Evolutionary conservation across 257 asterid genomes (phyloP).

Genomic region (Solanum bulbocastanum): DNA sequence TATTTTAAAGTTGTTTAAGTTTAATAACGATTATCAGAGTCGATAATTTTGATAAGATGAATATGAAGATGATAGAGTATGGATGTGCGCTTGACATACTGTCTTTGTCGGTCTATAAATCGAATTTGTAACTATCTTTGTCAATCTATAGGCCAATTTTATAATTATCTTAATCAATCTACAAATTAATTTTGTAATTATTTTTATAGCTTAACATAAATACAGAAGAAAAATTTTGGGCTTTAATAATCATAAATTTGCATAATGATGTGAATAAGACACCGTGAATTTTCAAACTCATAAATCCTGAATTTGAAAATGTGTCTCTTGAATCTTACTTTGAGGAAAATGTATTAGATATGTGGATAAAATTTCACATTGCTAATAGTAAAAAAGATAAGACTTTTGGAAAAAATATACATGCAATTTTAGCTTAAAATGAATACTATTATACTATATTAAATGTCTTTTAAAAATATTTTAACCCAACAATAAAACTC

Average conservation of each 20-base stretch:
- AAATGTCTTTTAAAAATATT: too few relatives aligned
- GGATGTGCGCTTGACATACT: neutral
- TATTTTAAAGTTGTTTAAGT: neutral
- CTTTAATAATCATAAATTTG: neutral
- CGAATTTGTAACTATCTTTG: neutral
- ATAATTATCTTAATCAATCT: too few relatives aligned
- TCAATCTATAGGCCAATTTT: accelerated
- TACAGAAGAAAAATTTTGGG: neutral
- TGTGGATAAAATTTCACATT: neutral
- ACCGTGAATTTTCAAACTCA: neutral
- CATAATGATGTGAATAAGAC: accelerated
- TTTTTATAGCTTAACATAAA: too few relatives aligned
- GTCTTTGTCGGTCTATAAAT: accelerated
- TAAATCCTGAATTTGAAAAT: neutral
- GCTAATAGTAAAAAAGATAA: neutral
- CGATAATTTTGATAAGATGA: neutral
- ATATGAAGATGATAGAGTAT: neutral
- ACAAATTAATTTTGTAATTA: too few relatives aligned
- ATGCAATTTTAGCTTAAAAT: neutral
- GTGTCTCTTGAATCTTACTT: neutral
- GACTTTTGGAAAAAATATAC: neutral
- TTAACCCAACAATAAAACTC: neutral
- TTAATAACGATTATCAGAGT: neutral
- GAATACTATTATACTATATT: neutral
- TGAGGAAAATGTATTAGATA: neutral